phyloP scores from a whole-genome alignment of 2,329 filamentous ascomycete genomes.

The Magnaporthales sp. region DNA sequence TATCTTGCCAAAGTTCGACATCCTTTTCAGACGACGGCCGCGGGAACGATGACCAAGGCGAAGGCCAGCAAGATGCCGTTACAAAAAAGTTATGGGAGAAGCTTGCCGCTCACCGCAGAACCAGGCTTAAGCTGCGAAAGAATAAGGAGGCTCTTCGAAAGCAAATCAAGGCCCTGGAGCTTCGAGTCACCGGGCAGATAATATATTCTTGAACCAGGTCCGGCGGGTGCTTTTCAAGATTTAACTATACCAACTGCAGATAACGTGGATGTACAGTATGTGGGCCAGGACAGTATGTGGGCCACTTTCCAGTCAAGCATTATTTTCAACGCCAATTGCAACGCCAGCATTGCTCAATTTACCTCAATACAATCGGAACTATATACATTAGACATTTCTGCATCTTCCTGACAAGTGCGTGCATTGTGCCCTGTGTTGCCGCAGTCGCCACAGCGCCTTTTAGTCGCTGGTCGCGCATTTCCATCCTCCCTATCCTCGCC shows the following conservation, averaged over 20 bases:
- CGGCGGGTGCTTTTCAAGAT: background rate
- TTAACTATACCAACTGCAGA: too few relatives aligned
- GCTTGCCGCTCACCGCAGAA: background rate
- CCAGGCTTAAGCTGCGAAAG: background rate
- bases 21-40: background rate
- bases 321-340: slow-evolving; percentile 2
- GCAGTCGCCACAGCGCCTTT: background rate
- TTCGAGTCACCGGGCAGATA: background rate
- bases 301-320: background rate
- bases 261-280: background rate
- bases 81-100: background rate
- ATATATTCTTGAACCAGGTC: background rate
- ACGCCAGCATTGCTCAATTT: background rate
- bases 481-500: background rate
- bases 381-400: slow-evolving; percentile 6
- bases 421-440: slow-evolving; percentile 8
- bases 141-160: background rate
- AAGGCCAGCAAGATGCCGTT: background rate
- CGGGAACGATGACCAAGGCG: background rate
- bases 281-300: background rate
- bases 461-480: background rate
- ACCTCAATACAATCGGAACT: slow-evolving; percentile 6
- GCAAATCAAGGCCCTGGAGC: background rate
- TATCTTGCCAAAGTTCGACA: background rate
- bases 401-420: slow-evolving; percentile 6